phyloP scores from a whole-genome alignment of 305 asterid genomes.

The Fraxinus dipetala region DNA sequence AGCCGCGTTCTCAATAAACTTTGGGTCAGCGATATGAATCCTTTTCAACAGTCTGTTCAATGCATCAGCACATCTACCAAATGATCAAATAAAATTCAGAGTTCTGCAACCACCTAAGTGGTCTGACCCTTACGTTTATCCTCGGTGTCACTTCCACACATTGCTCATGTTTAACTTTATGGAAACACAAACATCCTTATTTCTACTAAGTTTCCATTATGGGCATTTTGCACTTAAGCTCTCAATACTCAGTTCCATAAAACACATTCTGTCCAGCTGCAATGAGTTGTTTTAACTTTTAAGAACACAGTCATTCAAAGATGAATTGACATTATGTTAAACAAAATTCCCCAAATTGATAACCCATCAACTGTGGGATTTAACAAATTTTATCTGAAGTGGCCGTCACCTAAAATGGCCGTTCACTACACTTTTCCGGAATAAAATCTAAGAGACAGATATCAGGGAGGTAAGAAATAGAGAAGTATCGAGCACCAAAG shows the following conservation, averaged over 20 bases:
- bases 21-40: background rate
- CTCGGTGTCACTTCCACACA: background rate
- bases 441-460: background rate
- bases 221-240: background rate
- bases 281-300: background rate
- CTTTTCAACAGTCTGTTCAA: background rate
- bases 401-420: background rate
- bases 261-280: background rate
- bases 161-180: background rate
- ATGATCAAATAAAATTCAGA: background rate
- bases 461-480: background rate
- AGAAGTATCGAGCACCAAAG: background rate
- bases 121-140: background rate
- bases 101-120: background rate
- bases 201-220: background rate
- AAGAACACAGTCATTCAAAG: background rate
- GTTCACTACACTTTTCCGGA: background rate
- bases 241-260: background rate
- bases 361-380: background rate
- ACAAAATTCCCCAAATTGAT: background rate
- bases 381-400: background rate
- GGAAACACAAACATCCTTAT: background rate
- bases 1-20: background rate
- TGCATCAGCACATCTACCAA: background rate
- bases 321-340: background rate